Evolutionary conservation across 768 basidiomycete genomes (phyloP).

Genomic region (Antrodiella citrinella): DNA sequence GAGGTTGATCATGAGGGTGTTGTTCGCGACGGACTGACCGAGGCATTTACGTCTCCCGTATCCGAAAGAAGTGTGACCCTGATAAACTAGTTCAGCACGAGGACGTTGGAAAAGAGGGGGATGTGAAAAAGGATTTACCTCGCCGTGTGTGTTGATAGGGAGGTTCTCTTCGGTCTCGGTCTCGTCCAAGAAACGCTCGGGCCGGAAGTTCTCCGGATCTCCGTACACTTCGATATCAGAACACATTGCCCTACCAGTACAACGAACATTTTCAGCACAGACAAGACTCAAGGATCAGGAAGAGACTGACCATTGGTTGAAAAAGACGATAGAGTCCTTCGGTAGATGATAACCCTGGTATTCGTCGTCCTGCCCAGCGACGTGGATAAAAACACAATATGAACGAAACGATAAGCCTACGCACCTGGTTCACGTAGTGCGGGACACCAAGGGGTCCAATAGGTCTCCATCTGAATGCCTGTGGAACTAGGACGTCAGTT

Average conservation of each 20-base stretch:
- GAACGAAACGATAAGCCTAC: not conserved
- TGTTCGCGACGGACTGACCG: constrained; percentile 6
- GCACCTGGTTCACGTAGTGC: constrained; percentile 2
- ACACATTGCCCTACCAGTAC: not conserved
- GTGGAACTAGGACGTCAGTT: not conserved
- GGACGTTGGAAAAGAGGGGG: not conserved
- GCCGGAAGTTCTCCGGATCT: not conserved
- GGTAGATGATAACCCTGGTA: constrained; percentile 16
- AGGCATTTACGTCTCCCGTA: constrained; percentile 8
- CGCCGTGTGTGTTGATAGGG: constrained; percentile 5
- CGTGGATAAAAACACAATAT: not conserved
- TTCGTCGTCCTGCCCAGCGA: constrained; percentile 5
- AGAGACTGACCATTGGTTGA: constrained; percentile 13
- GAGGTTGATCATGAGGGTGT: constrained; percentile 10
- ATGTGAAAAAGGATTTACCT: not conserved
- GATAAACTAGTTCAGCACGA: not conserved
- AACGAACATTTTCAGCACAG: not conserved
- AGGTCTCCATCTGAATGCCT: constrained; percentile 10
- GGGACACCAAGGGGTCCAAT: constrained; percentile 10
- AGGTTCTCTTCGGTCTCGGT: not conserved
- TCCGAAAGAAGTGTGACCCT: not conserved
- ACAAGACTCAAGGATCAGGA: not conserved
- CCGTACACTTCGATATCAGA: not conserved
- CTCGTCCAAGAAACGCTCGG: not conserved
- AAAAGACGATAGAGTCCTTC: constrained; percentile 10